Conservation (phyloP, 2,329 filamentous ascomycete species). For the Diaporthe sp. region DNA sequence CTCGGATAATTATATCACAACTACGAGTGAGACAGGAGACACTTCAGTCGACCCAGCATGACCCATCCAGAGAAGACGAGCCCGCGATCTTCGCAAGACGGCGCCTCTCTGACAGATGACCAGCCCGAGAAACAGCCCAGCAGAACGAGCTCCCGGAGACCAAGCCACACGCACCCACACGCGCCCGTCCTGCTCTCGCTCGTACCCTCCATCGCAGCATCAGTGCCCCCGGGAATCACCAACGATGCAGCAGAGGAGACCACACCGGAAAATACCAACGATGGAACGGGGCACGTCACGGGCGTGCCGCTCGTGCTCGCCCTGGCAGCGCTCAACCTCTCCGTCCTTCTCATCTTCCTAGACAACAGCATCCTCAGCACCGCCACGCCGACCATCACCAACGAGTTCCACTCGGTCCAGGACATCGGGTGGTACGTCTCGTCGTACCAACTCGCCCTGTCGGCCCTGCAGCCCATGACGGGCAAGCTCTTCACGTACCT, state of each 20-base stretch:
- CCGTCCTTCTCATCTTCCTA: slow-evolving; percentile 7
- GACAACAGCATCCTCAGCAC: slow-evolving; percentile 29
- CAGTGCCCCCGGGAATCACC: background rate
- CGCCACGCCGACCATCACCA: slow-evolving; percentile 48
- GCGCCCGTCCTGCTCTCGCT: slow-evolving; percentile 12
- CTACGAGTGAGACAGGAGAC: background rate
- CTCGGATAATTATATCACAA: background rate
- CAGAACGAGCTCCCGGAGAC: background rate
- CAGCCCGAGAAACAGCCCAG: background rate
- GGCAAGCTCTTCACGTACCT: slow-evolving; percentile 51
- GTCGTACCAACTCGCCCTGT: slow-evolving; percentile 48
- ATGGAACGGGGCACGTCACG: slow-evolving; percentile 1
- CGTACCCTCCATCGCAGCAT: slow-evolving; percentile 8
- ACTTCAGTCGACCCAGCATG: background rate
- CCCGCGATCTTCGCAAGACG: background rate
- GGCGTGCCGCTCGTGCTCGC: slow-evolving; percentile 1
- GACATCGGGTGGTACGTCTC: slow-evolving; percentile 59
- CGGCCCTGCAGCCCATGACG: slow-evolving; percentile 47
- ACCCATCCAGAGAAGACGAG: background rate
- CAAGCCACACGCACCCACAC: background rate
- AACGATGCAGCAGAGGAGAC: background rate
- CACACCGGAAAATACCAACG: background rate
- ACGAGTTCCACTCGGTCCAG: slow-evolving; percentile 49
- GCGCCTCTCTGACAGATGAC: background rate
- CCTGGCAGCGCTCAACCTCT: background rate